These are phyloP conservation scores for Stachybotrys echinatus DNA, from an alignment of 2,329 filamentous ascomycete species.

Conservation along the genomic window DNA sequence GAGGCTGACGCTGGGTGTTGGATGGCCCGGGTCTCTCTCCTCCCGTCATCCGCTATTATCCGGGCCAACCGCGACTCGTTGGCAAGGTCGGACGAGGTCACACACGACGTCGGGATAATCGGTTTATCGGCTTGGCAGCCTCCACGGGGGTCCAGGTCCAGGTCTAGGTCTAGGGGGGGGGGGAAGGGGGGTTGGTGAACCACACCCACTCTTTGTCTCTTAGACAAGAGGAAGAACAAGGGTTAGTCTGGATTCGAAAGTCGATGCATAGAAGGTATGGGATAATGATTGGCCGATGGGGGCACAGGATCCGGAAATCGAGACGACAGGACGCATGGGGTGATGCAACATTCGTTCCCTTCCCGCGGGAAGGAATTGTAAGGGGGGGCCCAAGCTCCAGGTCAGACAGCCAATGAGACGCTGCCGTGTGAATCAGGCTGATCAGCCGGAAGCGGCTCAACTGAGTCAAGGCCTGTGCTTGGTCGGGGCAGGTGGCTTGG, in stretches of 20 bases:
- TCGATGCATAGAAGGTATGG: no score
- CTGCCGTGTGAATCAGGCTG: background rate
- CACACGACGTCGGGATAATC: no score
- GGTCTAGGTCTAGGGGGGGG: background rate
- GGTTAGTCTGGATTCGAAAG: background rate
- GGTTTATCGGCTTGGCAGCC: no score
- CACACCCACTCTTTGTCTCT: background rate
- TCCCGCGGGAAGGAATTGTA: background rate
- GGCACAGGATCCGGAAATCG: background rate
- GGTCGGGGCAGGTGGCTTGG: no score
- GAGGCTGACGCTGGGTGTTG: no score
- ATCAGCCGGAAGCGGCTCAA: background rate
- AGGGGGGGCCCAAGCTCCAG: background rate
- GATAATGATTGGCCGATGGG: no score
- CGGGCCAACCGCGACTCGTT: no score
- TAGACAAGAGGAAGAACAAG: background rate
- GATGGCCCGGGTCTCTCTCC: no score
- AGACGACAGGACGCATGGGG: background rate
- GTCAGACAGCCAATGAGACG: background rate
- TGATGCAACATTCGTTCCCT: no score
- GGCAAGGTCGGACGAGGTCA: no score
- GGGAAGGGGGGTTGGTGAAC: background rate
- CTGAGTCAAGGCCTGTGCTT: background rate
- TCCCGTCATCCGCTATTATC: no score
- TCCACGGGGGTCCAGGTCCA: no score